Base-by-base conservation (phyloP, 2,329 filamentous ascomycete genomes). In the Fusarium graminum region DNA sequence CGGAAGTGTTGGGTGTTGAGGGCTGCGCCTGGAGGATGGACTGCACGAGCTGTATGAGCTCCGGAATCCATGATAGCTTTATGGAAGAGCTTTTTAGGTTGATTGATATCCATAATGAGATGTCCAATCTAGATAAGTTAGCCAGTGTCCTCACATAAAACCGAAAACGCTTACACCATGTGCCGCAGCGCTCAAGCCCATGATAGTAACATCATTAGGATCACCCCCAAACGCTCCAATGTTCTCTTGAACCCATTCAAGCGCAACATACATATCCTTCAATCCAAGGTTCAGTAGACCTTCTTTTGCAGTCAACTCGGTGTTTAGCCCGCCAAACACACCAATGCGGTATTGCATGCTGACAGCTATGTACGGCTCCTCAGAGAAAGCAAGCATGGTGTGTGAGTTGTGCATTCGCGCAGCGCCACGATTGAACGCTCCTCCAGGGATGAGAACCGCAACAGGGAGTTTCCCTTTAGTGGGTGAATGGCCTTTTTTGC, bases 301-400 rank as follows among this genome's bases (percentile, higher is more conserved):
- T 51, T 84, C 82, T 25, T 83, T 81, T 12, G 80, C 76, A 34
- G 84, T 80, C 46, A 87, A 73, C 29, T 76, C 73, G 9, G 80
- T 86, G 12, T 84, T 82, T 10, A 90, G 69, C 65, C 89, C 88
- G 1, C 88, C 88, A 74, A 88, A 82, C 5, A 83, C 84, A 11
- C 82, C 81, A 49, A 88, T 80, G n/a, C 85, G 73, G 25, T 76
- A 76, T 66, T 81, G 79, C 70, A 85, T 79, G 65, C 77, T 80
- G 7, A 84, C 79, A 16, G 76, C 83, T 39, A 86, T 80, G 52
- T 85, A 81, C 0, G 83, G 81, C 47, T 81, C 73, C 26, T 75
- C 70, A 0, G 77, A 76, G 66, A 80, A 85, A 2, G 80, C 82
- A 26, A 87, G 78, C 81, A 87, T 83, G 34, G 86, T 80, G 14